Base-by-base conservation (phyloP, 2,329 filamentous ascomycete species). In the Neonectria faginata region DNA sequence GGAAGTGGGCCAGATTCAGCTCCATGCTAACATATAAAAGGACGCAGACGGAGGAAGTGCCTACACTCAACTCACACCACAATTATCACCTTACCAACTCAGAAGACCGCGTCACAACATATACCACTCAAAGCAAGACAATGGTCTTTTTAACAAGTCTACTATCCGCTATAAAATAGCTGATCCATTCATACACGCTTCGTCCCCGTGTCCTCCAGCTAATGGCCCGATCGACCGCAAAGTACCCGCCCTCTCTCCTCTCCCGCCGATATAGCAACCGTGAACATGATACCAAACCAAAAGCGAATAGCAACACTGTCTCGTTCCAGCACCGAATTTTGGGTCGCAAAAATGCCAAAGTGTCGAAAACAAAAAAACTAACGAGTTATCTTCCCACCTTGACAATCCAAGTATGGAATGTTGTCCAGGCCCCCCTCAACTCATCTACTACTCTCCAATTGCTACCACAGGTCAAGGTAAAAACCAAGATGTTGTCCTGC, bases 141-240 rank as follows among this genome's bases (percentile, higher is more conserved):
- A 20, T 18, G 14, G 22, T 29, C 27, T 51, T 31, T 51, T 33
- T n/a, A n/a, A 14, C 48, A 20, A 33, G 7, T 12, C 16, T 36
- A 51, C 6, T 18, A 22, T n/a, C 16, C 51, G 51, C 39, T 41
- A 33, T 20, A 16, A 54, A 54, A 14, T 18, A 54, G 51, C n/a
- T 20, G 14, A 4, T 33, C 48, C 9, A 20, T 14, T 33, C 29
- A 12, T 33, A 51, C 48, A 51, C 48, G n/a, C n/a, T 48, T 51
- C 29, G 14, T 25, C 25, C 25, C 45, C n/a, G 11, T 22, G 39
- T 51, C 29, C 48, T 33, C 29, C 27, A 20, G 48, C 48, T 16
- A 36, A 33, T 51, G 48, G 29, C n/a, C 48, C 45, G 45, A 31
- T 25, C 14, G 16, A 16, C 45, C 25, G n/a, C 11, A 27, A 14